A percentile compares a stretch with the other conserved stretches of the same genome.
Conservation (phyloP, 2,329 filamentous ascomycete genomes). For the Clonostachys sp. region DNA sequence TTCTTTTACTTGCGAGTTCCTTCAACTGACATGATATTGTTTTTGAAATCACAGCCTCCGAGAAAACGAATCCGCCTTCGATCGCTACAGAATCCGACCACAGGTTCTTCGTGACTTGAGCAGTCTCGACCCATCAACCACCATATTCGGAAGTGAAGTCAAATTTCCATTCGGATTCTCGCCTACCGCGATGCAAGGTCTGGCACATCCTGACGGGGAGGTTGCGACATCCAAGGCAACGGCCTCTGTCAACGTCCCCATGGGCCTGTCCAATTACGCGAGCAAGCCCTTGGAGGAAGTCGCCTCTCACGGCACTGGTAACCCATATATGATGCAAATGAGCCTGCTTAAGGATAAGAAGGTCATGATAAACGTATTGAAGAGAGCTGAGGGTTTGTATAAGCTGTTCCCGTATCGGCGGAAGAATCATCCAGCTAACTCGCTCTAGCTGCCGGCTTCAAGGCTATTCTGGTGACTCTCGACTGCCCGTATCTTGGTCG, state of each 20-base stretch:
- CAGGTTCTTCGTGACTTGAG: slow-evolving; percentile 34
- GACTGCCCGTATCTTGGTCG: slow-evolving; percentile 13
- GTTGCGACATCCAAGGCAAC: slow-evolving; percentile 39
- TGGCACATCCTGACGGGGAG: slow-evolving; percentile 48
- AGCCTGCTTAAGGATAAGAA: slow-evolving; percentile 43
- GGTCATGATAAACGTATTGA: slow-evolving; percentile 28
- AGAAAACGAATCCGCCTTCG: slow-evolving; percentile 47
- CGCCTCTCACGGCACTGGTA: slow-evolving; percentile 23
- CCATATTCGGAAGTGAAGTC: slow-evolving; percentile 36
- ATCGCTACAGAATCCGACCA: slow-evolving; percentile 40
- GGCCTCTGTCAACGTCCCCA: slow-evolving; percentile 28
- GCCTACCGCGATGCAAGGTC: slow-evolving; percentile 45
- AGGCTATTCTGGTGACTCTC: slow-evolving; percentile 17
- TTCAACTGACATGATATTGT: background rate
- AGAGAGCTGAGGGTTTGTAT: slow-evolving; percentile 29
- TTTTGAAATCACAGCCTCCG: slow-evolving; percentile 15
- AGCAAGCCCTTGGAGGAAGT: slow-evolving; percentile 32
- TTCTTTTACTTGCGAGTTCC: background rate
- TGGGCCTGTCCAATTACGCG: slow-evolving; percentile 7
- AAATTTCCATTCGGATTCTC: slow-evolving; percentile 47
- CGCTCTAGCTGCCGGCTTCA: slow-evolving; percentile 9
- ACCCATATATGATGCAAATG: slow-evolving; percentile 49
- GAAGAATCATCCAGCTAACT: background rate
- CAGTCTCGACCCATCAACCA: slow-evolving; percentile 28
- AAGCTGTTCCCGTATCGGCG: background rate